These are phyloP conservation scores for Ophiostoma piceae DNA, from an alignment of 2,329 filamentous ascomycete species.

Conservation along the genomic window DNA sequence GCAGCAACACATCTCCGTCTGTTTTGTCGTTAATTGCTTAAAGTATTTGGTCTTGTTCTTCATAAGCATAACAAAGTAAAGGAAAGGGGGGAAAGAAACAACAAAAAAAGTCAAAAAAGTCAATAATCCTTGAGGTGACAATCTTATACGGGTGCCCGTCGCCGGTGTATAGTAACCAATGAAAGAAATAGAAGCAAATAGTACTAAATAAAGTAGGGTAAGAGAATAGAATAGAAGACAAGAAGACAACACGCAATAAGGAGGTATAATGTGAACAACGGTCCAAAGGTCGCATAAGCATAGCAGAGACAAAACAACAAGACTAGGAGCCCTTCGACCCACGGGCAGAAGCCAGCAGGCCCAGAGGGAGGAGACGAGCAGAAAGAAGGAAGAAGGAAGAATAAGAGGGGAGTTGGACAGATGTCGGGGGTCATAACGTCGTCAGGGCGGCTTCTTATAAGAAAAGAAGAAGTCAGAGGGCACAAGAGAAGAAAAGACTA, in stretches of 20 bases:
- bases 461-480: not conserved
- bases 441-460: not conserved
- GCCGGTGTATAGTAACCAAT: constrained; percentile 9
- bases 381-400: not conserved
- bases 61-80: not conserved
- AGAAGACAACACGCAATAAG: constrained; percentile 3
- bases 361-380: not conserved
- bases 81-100: not conserved
- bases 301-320: not conserved
- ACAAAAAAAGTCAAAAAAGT: not conserved
- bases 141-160: constrained; percentile 17
- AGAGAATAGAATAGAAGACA: not conserved
- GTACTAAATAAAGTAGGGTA: not conserved
- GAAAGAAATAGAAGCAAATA: not conserved
- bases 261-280: constrained; percentile 9
- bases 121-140: constrained; percentile 16
- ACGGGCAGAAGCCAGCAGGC: constrained; percentile 9
- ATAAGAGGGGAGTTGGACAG: not conserved
- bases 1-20: not conserved
- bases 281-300: constrained; percentile 2
- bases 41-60: constrained; percentile 7
- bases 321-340: not conserved
- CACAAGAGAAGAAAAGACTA: not conserved
- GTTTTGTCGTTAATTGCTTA: constrained; percentile 9
- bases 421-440: constrained; percentile 6